A percentile compares a stretch with the other conserved stretches of the same genome.
phyloP scores from a whole-genome alignment of 2,329 filamentous ascomycete genomes.

The Helminthosporium solani region DNA sequence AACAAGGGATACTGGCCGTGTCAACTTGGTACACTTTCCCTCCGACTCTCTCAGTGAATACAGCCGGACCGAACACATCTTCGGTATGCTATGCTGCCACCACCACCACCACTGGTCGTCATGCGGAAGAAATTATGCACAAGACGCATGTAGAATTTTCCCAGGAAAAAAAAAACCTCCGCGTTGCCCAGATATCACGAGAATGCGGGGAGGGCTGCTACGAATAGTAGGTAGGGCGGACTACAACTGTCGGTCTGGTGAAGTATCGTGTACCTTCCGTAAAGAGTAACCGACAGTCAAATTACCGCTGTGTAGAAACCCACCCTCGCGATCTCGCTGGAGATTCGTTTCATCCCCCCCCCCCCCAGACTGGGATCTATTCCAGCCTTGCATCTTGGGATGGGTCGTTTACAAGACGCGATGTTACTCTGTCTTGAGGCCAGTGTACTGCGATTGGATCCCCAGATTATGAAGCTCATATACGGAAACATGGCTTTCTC shows the following conservation, averaged over 20 bases:
- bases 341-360: neutral
- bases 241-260: neutral
- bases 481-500: slow-evolving; percentile 8
- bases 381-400: slow-evolving; percentile 1
- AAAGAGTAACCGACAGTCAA: slow-evolving; percentile 12
- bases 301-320: slow-evolving; percentile 11
- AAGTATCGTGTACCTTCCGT: slow-evolving; percentile 12
- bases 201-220: slow-evolving; percentile 1
- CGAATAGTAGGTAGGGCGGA: neutral
- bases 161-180: neutral
- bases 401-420: neutral
- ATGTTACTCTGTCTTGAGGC: slow-evolving; percentile 8
- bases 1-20: too few relatives aligned
- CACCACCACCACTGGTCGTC: too few relatives aligned
- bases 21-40: too few relatives aligned
- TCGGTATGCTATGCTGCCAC: too few relatives aligned
- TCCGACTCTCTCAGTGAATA: too few relatives aligned
- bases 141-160: neutral
- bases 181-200: neutral
- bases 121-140: neutral
- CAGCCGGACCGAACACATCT: too few relatives aligned
- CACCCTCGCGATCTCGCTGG: slow-evolving; percentile 2
- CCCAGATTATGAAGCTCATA: slow-evolving; percentile 2
- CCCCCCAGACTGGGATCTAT: slow-evolving; percentile 1
- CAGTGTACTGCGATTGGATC: slow-evolving; percentile 11